phyloP scores from a whole-genome alignment of 2,329 filamentous ascomycete genomes.

The Phialophora macrospora region DNA sequence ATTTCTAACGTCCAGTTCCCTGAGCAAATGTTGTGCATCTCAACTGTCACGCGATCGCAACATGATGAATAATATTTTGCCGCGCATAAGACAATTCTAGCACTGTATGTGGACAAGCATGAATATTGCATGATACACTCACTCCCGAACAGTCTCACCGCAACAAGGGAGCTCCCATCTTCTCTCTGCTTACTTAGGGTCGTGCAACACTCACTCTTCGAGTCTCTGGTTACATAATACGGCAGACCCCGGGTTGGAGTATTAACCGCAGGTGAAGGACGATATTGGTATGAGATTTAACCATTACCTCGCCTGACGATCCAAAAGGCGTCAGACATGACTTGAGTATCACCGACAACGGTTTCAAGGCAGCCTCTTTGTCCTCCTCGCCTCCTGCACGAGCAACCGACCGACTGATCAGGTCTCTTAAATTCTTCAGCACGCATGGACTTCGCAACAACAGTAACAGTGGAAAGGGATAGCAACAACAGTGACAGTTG shows the following conservation, averaged over 20 bases:
- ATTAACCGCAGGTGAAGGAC: background rate
- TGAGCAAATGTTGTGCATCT: no score
- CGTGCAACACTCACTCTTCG: background rate
- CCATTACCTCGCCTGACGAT: background rate
- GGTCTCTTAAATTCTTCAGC: no score
- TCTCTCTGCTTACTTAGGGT: background rate
- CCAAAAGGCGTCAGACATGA: background rate
- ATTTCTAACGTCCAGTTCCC: no score
- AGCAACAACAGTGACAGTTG: no score
- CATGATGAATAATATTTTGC: no score
- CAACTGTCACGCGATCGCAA: no score
- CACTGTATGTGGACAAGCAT: background rate
- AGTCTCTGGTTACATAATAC: background rate
- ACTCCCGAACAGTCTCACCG: background rate
- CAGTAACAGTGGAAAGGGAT: no score
- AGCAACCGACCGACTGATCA: no score
- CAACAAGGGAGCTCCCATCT: background rate
- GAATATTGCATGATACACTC: background rate
- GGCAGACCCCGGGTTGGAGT: no score
- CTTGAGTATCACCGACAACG: background rate
- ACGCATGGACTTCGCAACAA: no score
- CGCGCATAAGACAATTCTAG: background rate
- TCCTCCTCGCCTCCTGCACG: no score
- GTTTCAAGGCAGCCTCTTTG: background rate
- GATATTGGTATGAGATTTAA: background rate